Percentiles rank a stretch among this genome's conserved stretches.
Evolutionary conservation across 2,329 filamentous ascomycete species (phyloP).

Genomic region (Microsporum audouinii): DNA sequence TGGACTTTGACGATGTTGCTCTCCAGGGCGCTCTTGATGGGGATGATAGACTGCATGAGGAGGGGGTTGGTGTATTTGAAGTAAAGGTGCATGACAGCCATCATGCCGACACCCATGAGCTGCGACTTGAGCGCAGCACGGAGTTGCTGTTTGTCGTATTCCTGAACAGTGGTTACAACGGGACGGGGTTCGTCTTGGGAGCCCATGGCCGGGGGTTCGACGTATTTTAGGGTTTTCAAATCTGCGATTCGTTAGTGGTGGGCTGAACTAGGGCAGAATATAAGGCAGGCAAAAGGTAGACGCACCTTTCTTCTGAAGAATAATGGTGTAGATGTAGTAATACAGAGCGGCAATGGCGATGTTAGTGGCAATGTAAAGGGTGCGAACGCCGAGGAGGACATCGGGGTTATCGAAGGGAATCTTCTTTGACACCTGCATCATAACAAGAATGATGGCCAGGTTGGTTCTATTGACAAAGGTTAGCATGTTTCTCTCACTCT

Average conservation of each 20-base stretch:
- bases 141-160: constrained; percentile 83
- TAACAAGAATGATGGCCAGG: constrained; percentile 85
- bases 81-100: constrained; percentile 97
- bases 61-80: constrained; percentile 99
- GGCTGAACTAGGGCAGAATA: background rate
- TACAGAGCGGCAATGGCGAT: constrained; percentile 75
- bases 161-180: constrained; percentile 89
- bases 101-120: constrained; percentile 94
- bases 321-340: constrained; percentile 69
- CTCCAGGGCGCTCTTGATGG: constrained; percentile 90
- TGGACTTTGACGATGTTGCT: constrained; percentile 95
- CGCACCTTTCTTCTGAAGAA: constrained; percentile 96
- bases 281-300: constrained; percentile 8
- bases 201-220: constrained; percentile 88
- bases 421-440: constrained; percentile 97
- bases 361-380: constrained; percentile 58
- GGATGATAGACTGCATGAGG: constrained; percentile 96
- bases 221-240: constrained; percentile 94
- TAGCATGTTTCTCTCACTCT: background rate
- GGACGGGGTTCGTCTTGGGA: constrained; percentile 90
- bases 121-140: constrained; percentile 77
- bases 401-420: constrained; percentile 86
- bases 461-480: constrained; percentile 56
- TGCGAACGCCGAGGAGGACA: constrained; percentile 53
- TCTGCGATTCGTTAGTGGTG: constrained; percentile 45